phyloP scores from a whole-genome alignment of 2,329 filamentous ascomycete species.

The Uncinocarpus reesii region DNA sequence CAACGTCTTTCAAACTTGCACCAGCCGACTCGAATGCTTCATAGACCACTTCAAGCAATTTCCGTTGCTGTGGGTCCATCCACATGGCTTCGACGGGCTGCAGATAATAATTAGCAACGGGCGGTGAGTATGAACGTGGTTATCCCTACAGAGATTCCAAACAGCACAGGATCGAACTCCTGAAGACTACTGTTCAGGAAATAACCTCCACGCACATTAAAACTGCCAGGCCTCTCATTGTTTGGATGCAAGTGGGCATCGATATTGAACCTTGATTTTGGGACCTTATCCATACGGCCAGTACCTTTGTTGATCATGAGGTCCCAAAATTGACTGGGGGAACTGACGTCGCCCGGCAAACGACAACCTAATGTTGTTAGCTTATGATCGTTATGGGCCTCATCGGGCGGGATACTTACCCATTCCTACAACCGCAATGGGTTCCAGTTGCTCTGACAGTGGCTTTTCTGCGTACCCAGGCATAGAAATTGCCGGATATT shows the following conservation, averaged over 20 bases:
- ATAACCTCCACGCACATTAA: conserved; percentile 8
- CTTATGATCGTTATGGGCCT: neutral
- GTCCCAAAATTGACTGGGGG: conserved; percentile 18
- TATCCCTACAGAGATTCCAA: neutral
- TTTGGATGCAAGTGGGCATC: conserved; percentile 12
- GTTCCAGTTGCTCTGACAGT: conserved; percentile 1
- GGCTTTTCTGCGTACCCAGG: conserved; percentile 15
- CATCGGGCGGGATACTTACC: neutral
- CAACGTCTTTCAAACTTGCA: conserved; percentile 20
- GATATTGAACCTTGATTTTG: conserved; percentile 17
- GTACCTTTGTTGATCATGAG: conserved; percentile 15
- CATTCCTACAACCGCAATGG: conserved; percentile 1
- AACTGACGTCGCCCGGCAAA: conserved; percentile 17
- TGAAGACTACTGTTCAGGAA: neutral
- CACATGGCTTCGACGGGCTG: conserved; percentile 18
- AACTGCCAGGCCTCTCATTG: conserved; percentile 15
- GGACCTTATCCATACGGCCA: conserved; percentile 10
- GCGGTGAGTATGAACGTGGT: neutral
- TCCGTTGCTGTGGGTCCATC: conserved; percentile 28
- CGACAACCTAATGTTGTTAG: conserved; percentile 12
- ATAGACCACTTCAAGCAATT: conserved; percentile 24
- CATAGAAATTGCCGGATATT: neutral
- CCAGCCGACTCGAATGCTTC: conserved; percentile 25
- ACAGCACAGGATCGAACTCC: neutral
- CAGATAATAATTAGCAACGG: neutral